Evolutionary conservation across 495 filamentous ascomycete species (phyloP).

Genomic region (Coniosporium apollinis): DNA sequence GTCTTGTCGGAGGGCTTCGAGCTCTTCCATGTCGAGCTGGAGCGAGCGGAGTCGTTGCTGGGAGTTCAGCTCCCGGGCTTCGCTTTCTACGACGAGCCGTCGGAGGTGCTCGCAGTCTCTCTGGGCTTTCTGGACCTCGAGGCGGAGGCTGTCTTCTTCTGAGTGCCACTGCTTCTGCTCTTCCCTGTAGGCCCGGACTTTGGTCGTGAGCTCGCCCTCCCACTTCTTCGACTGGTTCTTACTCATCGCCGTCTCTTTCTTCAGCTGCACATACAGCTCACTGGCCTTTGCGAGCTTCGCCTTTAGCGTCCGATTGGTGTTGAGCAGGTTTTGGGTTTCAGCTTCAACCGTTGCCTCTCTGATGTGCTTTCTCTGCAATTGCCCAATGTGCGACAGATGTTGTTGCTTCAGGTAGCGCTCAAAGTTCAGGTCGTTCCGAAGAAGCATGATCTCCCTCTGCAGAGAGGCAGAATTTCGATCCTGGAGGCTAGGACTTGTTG

Average conservation of each 20-base stretch:
- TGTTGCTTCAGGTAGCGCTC: conserved; percentile 62
- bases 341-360: conserved; percentile 52
- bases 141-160: conserved; percentile 34
- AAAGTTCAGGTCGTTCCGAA: conserved; percentile 60
- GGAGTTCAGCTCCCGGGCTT: conserved; percentile 39
- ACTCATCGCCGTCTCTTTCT: conserved; percentile 46
- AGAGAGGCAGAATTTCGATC: too few species aligned
- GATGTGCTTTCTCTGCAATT: conserved; percentile 48
- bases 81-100: conserved; percentile 40
- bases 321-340: conserved; percentile 58
- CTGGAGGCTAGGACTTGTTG: not conserved
- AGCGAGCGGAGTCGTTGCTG: conserved; percentile 42
- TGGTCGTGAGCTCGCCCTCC: conserved; percentile 45
- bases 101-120: conserved; percentile 38
- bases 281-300: conserved; percentile 51
- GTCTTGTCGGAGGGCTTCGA: conserved; percentile 39
- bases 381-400: conserved; percentile 57
- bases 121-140: conserved; percentile 33
- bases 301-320: conserved; percentile 52
- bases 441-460: conserved; percentile 45
- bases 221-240: conserved; percentile 51
- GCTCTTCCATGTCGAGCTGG: conserved; percentile 39
- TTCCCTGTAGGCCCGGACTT: conserved; percentile 41
- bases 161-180: conserved; percentile 48
- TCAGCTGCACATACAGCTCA: conserved; percentile 40